Evolutionary conservation across 2,329 filamentous ascomycete genomes (phyloP), one percentile per base, ranked within the genome.

Genomic region (Myriangium duriaei): DNA sequence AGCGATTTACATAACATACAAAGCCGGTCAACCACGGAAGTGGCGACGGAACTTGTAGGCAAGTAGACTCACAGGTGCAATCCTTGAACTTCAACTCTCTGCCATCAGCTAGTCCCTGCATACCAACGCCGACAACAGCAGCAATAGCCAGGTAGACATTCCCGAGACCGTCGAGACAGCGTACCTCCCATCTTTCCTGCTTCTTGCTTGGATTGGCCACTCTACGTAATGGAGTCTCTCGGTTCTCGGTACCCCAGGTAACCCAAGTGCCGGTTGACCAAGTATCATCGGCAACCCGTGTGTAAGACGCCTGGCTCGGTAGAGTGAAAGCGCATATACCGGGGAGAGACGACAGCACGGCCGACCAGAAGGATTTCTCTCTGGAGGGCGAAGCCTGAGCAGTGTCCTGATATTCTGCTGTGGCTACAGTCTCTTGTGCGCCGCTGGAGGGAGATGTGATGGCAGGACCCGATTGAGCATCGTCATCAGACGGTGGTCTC

Each of bases 201-300:
- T 63, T 62, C 7, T n/a, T 7, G 30, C 32, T 44, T 28, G 30
- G 29, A 14, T 24, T 31, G 29, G 35, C 32, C 4, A 85, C 70
- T 53, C 79, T 77, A 10, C 83, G 71, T 7, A 92, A 63, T 1
- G 83, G 79, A 4, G 74, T 67, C 61, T 88, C 81, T 12, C 81
- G 74, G 55, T 91, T 91, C 58, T 91, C 77, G 4, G 75, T 81
- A 10, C 84, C 84, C 83, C 82, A 92, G 0, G 78, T 63, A 0
- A 87, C 71, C 76, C 79, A 87, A 5, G 76, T 72, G 0, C 81
- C 81, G n/a, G 81, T 81, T 0, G 81, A 72, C 83, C 82, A 91
- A 42, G 63, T 64, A n/a, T 81, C 71, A 37, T 85, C 76, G 1
- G 61, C 58, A 9, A 82, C 67, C 4, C 83, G 71, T 24, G 72